Conservation (phyloP, 495 filamentous ascomycete genomes). For the Margaritispora aquatica region DNA sequence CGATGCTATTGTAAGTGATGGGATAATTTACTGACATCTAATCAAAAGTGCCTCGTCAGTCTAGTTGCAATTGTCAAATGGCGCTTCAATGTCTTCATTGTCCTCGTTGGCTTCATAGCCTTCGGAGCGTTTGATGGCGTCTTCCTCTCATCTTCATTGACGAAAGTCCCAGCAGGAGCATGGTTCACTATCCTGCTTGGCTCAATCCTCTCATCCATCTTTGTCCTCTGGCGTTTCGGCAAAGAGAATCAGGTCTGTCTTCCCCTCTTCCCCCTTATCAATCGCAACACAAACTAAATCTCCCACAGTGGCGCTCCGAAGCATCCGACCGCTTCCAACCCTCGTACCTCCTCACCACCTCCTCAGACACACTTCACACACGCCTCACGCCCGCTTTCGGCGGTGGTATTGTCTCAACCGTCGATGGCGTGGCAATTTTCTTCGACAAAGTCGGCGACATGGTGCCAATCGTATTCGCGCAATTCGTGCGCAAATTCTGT, state of each 20-base stretch:
- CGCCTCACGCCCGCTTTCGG: slow-evolving; percentile 37
- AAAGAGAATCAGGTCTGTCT: slow-evolving; percentile 52
- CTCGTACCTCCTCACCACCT: slow-evolving; percentile 34
- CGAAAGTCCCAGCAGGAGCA: slow-evolving; percentile 64
- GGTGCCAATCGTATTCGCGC: slow-evolving; percentile 54
- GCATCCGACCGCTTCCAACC: slow-evolving; percentile 49
- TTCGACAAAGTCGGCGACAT: slow-evolving; percentile 57
- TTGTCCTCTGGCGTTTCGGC: slow-evolving; percentile 68
- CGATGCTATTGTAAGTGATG: too few relatives aligned
- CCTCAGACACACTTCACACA: slow-evolving; percentile 16
- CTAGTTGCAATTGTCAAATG: slow-evolving; percentile 64
- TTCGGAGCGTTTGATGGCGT: slow-evolving; percentile 57
- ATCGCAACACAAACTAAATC: not conserved
- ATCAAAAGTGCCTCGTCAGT: slow-evolving; percentile 44
- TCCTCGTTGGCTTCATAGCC: slow-evolving; percentile 54
- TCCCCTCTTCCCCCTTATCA: not conserved
- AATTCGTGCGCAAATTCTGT: slow-evolving; percentile 58
- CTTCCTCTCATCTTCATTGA: slow-evolving; percentile 60
- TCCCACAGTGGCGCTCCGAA: slow-evolving; percentile 52
- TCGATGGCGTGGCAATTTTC: slow-evolving; percentile 54
- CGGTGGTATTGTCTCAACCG: slow-evolving; percentile 35
- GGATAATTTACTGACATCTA: not conserved
- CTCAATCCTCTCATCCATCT: slow-evolving; percentile 47
- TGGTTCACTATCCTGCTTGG: slow-evolving; percentile 70
- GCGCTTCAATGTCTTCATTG: slow-evolving; percentile 48